Evolutionary conservation across 2,329 filamentous ascomycete genomes (phyloP), one percentile per base, ranked within the genome.

Genomic region (Fusarium tuaranense): DNA sequence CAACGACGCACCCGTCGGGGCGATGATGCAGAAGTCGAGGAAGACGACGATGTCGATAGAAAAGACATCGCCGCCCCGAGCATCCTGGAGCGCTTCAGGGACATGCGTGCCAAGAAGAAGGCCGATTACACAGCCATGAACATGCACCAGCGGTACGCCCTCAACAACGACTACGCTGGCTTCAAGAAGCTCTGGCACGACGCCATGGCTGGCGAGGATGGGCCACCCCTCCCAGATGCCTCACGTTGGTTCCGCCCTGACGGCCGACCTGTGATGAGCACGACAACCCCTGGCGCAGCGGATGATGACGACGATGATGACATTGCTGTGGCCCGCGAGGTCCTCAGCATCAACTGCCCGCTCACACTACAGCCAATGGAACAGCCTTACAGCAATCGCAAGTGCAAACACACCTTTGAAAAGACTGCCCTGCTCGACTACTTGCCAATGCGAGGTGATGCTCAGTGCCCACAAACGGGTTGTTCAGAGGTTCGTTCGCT

Each of bases 391-490:
- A 93, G 89, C 65, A 93, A 90, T 76, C 84, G 80, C 16, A 89
- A 89, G 73, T 95, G 93, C 84, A 91, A 89, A 65, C 93, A 95
- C 80, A 91, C 89, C 0, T 95, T 94, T 79, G 92, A 95, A 79
- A 92, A 90, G 80, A 78, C 80, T 2, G 89, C 90, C 1, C 92
- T 95, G 44, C 67, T 89, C 27, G 87, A 90, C n/a, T 85, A 85
- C 70, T 51, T 92, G 86, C 80, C 86, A 86, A 65, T 78, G 75
- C 69, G 78, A 61, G 63, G 83, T 74, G 65, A 80, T 61, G 84
- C 89, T 1, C 85, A 88, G 63, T 95, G 93, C 79, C 93, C 93
- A 0, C 87, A 91, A 67, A 83, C 88, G 3, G 92, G 93, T 1
- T 95, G 93, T 79, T 84, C 85, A 59, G 84, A 88, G 84, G 89